Evolutionary conservation across 2,329 filamentous ascomycete species (phyloP).

Genomic region (Pseudogymnoascus sp.): DNA sequence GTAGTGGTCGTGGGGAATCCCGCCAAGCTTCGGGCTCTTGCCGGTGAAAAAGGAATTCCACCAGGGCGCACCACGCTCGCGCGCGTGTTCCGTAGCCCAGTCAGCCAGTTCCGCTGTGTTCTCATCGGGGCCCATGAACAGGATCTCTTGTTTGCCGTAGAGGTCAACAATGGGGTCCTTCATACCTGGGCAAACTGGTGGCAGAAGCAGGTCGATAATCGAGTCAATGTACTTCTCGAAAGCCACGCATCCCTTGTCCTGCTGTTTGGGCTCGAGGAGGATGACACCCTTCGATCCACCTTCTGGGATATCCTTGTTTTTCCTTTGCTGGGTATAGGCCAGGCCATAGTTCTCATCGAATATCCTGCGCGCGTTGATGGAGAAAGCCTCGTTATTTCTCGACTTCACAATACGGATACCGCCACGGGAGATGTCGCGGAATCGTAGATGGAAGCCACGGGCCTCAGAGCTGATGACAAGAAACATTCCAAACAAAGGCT

Average conservation of each 20-base stretch:
- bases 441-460: slow-evolving; percentile 92
- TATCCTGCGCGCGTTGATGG: slow-evolving; percentile 90
- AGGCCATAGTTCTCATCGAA: slow-evolving; percentile 99
- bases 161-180: slow-evolving; percentile 98
- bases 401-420: slow-evolving; percentile 99
- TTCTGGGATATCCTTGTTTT: slow-evolving; percentile 99
- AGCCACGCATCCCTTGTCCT: slow-evolving; percentile 83
- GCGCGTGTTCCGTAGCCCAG: slow-evolving; percentile 96
- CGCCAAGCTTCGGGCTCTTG: slow-evolving; percentile 91
- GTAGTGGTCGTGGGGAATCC: slow-evolving; percentile 92
- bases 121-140: slow-evolving; percentile 98
- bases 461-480: slow-evolving; percentile 95
- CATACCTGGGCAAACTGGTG: slow-evolving; percentile 86
- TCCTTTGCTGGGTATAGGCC: slow-evolving; percentile 96
- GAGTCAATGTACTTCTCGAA: slow-evolving; percentile 99
- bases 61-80: slow-evolving; percentile 81
- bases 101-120: slow-evolving; percentile 96
- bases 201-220: slow-evolving; percentile 88
- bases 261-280: slow-evolving; percentile 84
- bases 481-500: slow-evolving; percentile 96
- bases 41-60: slow-evolving; percentile 99
- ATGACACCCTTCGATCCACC: slow-evolving; percentile 98
- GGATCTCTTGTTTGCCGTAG: slow-evolving; percentile 88
- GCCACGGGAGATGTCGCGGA: slow-evolving; percentile 92
- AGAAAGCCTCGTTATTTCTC: slow-evolving; percentile 88